Evolutionary conservation across 495 filamentous ascomycete species (phyloP), one percentile per base, ranked within the genome.

Genomic region (Daldinia concentrica): DNA sequence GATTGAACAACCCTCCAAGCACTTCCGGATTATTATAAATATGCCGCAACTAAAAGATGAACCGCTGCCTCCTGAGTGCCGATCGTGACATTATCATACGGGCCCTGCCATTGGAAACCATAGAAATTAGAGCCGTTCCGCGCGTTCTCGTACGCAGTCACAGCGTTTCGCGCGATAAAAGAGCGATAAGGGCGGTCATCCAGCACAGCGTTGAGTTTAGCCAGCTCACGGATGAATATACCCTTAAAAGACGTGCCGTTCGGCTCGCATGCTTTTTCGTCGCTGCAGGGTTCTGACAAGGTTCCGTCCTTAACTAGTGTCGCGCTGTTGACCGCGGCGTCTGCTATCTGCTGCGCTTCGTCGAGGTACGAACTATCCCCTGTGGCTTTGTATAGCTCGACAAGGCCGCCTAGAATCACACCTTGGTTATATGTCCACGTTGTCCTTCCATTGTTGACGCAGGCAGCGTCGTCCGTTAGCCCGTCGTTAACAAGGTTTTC

Each of bases 401-500:
- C 85, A 0, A 92, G 82, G 0, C 83, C 91, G 6, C 90, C 90
- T 14, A 93, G 83, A 26, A 93, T 82, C 27, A 91, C 90, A 22
- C 91, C 91, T 74, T 94, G 91, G 75, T 92, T 93, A 79, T 94
- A 94, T 0, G 88, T 86, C 86, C 86, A 93, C 36, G 86, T 82
- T 3, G 86, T 83, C 19, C 79, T 80, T 1, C 82, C 82, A 71
- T 92, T 92, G 73, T 90, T 91, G 52, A 80, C 74, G 76, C 90
- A 92, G 9, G 82, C 80, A 11, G 45, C 62, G 17, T 76, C 75
- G 0, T 75, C 71, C 17, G 84, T 81, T 12, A 94, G 79, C 15
- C 90, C 90, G 73, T 94, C 91, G 72, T 92, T 90, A 76, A 93
- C 83, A 15, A 86, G 83, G 54, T 81, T 77, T 4, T 88, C 70